Evolutionary conservation across 2,329 filamentous ascomycete genomes (phyloP), one percentile per base, ranked within the genome.

Genomic region (Fusarium compactum): DNA sequence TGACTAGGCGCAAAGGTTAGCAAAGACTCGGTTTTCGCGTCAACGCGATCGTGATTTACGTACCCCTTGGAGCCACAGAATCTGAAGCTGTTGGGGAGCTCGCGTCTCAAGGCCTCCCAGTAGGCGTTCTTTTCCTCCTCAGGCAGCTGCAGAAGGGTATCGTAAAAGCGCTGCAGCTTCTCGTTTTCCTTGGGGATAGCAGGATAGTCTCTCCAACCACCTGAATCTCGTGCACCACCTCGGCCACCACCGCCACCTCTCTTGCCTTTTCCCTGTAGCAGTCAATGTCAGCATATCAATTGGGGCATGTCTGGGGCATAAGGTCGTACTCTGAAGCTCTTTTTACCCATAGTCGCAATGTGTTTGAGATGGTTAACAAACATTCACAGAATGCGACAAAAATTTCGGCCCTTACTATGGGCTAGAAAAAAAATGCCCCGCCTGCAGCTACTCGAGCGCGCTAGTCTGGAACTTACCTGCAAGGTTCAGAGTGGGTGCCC

Each of bases 41-140:
- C 38, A 50, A 25, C 12, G 29, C 25, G 48, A 51, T 41, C 46
- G 45, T 45, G 24, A 27, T 34, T 18, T 34, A 77, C 80, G 25
- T 85, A 93, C 91, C 93, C 93, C 86, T 95, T 97, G 48, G 94
- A 98, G 40, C 96, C 96, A 65, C 94, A 97, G 83, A 99, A 99
- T 67, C 96, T 90, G 85, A 98, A 99, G 81, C 95, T 98, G 84
- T 98, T 98, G 59, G 96, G 96, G 53, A 99, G 85, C 78, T 98
- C 95, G 70, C 91, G 89, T 76, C 90, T 89, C 79, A 98, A 84
- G 1, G 92, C 89, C 40, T 88, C 87, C 96, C 96, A 99, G 82
- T 98, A 98, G 12, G 88, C 86, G 60, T 89, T 85, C 76, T 88
- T 90, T 82, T 98, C 95, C 47, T 91, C 89, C 52, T 94, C 92